Evolutionary conservation across 2,329 filamentous ascomycete genomes (phyloP).

Genomic region (Cercospora citrullina): DNA sequence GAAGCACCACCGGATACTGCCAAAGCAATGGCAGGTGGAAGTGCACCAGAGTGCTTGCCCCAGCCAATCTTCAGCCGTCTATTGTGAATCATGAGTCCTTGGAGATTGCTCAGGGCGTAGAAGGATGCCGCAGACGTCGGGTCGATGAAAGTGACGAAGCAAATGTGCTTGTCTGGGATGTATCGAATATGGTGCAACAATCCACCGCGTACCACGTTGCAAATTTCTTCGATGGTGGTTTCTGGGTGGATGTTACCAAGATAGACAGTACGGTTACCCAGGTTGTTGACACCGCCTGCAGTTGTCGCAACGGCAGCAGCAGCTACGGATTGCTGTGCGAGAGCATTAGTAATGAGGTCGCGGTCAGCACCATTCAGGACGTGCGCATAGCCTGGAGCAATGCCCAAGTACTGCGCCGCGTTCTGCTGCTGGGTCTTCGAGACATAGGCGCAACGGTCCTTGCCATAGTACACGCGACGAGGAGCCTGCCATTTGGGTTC

Average conservation of each 20-base stretch:
- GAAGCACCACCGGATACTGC: constrained; percentile 96
- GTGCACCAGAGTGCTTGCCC: constrained; percentile 97
- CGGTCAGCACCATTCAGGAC: constrained; percentile 94
- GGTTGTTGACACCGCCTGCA: constrained; percentile 93
- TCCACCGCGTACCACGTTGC: constrained; percentile 95
- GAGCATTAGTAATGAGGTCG: constrained; percentile 91
- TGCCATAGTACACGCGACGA: constrained; percentile 95
- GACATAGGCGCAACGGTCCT: constrained; percentile 96
- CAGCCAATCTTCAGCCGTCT: constrained; percentile 96
- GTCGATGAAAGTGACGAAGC: constrained; percentile 99
- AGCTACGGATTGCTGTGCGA: constrained; percentile 96
- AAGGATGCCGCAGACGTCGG: constrained; percentile 96
- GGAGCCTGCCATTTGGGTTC: constrained; percentile 96
- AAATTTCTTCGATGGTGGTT: constrained; percentile 98
- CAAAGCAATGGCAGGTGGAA: constrained; percentile 91
- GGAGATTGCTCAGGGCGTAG: constrained; percentile 94
- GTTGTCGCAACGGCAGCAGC: constrained; percentile 95
- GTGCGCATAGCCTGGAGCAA: constrained; percentile 93
- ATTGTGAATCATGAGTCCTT: constrained; percentile 99
- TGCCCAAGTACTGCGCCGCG: constrained; percentile 94
- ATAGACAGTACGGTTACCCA: constrained; percentile 97
- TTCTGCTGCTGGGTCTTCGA: constrained; percentile 99
- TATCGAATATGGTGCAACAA: constrained; percentile 97
- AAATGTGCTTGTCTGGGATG: constrained; percentile 99
- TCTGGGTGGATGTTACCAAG: constrained; percentile 98